Evolutionary conservation across 768 basidiomycete genomes (phyloP).

Genomic region (Pleurotus giganteus): DNA sequence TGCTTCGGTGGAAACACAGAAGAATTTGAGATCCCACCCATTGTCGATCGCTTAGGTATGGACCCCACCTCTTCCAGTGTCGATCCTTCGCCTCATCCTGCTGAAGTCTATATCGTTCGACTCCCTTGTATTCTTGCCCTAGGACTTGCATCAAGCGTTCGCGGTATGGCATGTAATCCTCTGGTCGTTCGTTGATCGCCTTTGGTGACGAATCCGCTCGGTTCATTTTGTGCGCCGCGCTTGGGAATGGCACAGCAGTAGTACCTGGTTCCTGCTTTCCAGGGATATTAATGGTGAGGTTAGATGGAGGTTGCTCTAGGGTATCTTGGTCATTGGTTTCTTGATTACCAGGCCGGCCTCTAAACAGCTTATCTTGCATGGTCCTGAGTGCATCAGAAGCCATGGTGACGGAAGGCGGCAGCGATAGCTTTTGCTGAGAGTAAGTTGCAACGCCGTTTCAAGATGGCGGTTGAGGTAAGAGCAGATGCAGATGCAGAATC

Average conservation of each 20-base stretch:
- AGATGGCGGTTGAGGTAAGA: neutral
- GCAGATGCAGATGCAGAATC: neutral
- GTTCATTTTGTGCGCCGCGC: slow-evolving; percentile 31
- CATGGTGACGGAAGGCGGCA: slow-evolving; percentile 23
- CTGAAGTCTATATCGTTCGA: slow-evolving; percentile 80
- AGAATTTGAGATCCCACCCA: slow-evolving; percentile 60
- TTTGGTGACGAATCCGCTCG: slow-evolving; percentile 34
- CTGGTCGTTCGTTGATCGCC: slow-evolving; percentile 16
- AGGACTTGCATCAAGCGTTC: slow-evolving; percentile 63
- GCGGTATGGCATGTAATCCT: slow-evolving; percentile 43
- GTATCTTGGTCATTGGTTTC: slow-evolving; percentile 12
- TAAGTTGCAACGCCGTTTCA: neutral
- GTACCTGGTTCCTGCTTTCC: slow-evolving; percentile 37
- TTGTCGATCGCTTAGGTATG: slow-evolving; percentile 95
- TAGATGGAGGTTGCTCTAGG: slow-evolving; percentile 18
- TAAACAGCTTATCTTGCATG: slow-evolving; percentile 74
- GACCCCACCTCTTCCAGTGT: slow-evolving; percentile 99
- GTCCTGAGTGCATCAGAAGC: slow-evolving; percentile 49
- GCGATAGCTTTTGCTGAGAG: neutral
- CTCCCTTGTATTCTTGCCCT: slow-evolving; percentile 72
- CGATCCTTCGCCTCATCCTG: slow-evolving; percentile 77
- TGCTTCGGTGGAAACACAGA: slow-evolving; percentile 14
- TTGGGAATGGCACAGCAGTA: slow-evolving; percentile 44
- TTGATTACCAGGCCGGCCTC: slow-evolving; percentile 34
- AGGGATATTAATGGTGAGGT: slow-evolving; percentile 75